Evolutionary conservation across 257 asterid genomes (phyloP).

Genomic region (Jacaranda copaia): DNA sequence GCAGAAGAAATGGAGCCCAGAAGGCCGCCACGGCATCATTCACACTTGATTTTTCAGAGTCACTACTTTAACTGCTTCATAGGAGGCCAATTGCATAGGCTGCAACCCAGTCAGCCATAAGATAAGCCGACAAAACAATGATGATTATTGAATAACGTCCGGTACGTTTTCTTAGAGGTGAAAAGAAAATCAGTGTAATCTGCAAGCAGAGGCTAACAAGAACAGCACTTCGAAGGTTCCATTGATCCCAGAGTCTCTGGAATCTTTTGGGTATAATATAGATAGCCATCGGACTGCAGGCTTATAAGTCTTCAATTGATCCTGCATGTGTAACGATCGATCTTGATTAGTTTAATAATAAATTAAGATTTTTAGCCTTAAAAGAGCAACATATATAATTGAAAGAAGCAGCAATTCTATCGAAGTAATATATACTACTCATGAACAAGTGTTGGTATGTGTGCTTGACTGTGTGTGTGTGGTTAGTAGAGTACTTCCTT

Average conservation of each 20-base stretch:
- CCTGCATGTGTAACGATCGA: no score
- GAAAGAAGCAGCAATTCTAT: no score
- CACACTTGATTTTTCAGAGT: neutral
- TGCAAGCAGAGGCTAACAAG: conserved; percentile 35
- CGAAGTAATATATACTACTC: no score
- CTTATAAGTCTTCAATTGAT: no score
- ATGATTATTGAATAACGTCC: neutral
- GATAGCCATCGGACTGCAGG: neutral
- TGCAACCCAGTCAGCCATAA: conserved; percentile 43
- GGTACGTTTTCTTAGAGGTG: conserved; percentile 13
- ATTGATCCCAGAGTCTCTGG: conserved; percentile 30
- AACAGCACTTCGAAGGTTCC: conserved; percentile 39
- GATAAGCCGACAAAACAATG: conserved; percentile 36
- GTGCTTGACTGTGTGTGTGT: no score
- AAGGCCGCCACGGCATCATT: conserved; percentile 1
- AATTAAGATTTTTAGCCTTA: no score
- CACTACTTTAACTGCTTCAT: neutral
- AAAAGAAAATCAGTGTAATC: conserved; percentile 15
- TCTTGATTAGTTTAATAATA: no score
- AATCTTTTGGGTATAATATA: neutral
- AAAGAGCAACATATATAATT: no score
- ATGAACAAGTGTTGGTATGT: no score
- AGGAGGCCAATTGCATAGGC: conserved; percentile 39
- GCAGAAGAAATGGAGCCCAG: conserved; percentile 36
- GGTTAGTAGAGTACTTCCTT: no score